A percentile compares a stretch with the other conserved stretches of the same genome.
These are phyloP conservation scores for Ceratopteris richardii DNA, from an alignment of 75 land plant genomes.

Conservation along the genomic window DNA sequence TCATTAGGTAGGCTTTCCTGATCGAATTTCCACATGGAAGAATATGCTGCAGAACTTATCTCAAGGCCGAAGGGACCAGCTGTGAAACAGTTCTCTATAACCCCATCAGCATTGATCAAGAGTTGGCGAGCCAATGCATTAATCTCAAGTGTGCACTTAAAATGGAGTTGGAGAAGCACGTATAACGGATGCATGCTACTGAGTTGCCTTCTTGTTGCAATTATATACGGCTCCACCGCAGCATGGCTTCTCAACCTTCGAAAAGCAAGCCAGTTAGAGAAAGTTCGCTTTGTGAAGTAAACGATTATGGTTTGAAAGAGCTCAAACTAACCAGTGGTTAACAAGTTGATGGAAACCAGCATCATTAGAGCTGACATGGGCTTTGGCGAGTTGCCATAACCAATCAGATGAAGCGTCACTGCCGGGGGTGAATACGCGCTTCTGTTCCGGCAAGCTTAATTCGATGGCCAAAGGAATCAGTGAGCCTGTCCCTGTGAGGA, in stretches of 20 bases:
- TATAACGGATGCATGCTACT: slow-evolving; percentile 68
- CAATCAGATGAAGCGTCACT: slow-evolving; percentile 54
- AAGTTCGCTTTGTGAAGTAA: background rate
- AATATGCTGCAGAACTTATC: slow-evolving; percentile 64
- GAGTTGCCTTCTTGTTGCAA: slow-evolving; percentile 66
- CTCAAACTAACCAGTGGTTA: slow-evolving; percentile 78
- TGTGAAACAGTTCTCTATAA: slow-evolving; percentile 58
- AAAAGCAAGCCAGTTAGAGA: no score
- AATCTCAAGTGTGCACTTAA: slow-evolving; percentile 74
- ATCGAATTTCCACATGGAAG: slow-evolving; percentile 58
- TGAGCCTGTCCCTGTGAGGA: slow-evolving; percentile 13
- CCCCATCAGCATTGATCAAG: slow-evolving; percentile 64
- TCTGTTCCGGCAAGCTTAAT: slow-evolving; percentile 15
- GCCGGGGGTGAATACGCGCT: slow-evolving; percentile 32
- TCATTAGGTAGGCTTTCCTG: slow-evolving; percentile 66
- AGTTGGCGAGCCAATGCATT: slow-evolving; percentile 69
- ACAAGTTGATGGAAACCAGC: slow-evolving; percentile 65
- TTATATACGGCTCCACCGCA: slow-evolving; percentile 62
- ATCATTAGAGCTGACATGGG: slow-evolving; percentile 57
- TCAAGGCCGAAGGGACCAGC: slow-evolving; percentile 54
- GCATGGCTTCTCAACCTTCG: slow-evolving; percentile 75
- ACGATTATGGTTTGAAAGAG: no score
- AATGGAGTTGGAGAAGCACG: slow-evolving; percentile 65
- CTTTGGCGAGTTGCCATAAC: slow-evolving; percentile 68
- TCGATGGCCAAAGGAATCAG: slow-evolving; percentile 23